Conservation (phyloP, 495 filamentous ascomycete genomes). For the Xylaria cubensis region DNA sequence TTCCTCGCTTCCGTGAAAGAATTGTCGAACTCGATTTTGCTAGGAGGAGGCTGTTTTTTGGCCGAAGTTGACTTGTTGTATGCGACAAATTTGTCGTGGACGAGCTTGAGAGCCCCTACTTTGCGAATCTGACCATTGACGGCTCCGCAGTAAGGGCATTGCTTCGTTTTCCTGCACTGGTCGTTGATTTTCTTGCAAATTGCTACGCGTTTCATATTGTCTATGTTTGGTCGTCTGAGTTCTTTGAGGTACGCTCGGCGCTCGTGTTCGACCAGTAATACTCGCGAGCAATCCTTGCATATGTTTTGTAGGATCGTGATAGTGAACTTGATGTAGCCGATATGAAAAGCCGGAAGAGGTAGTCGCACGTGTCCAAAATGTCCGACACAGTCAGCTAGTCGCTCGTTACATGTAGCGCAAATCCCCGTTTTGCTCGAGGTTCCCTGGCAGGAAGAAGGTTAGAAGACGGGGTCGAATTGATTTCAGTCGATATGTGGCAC, state of each 20-base stretch:
- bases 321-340: conserved; percentile 92
- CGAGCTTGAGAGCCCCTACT: conserved; percentile 83
- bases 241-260: conserved; percentile 74
- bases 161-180: conserved; percentile 82
- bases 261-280: conserved; percentile 79
- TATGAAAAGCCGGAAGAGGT: conserved; percentile 89
- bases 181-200: conserved; percentile 88
- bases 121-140: conserved; percentile 92
- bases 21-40: conserved; percentile 81
- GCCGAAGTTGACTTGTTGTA: conserved; percentile 86
- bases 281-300: conserved; percentile 84
- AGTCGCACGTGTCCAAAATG: conserved; percentile 94
- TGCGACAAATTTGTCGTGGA: conserved; percentile 88
- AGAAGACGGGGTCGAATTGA: conserved; percentile 14
- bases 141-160: conserved; percentile 75
- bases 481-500: conserved; percentile 20
- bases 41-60: conserved; percentile 78
- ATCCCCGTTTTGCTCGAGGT: conserved; percentile 75
- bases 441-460: conserved; percentile 57
- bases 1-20: conserved; percentile 81
- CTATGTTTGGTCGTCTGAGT: conserved; percentile 79
- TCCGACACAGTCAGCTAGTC: conserved; percentile 82
- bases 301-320: conserved; percentile 89
- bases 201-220: conserved; percentile 78
- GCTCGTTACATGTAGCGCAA: conserved; percentile 83